Conservation (phyloP, 2,329 filamentous ascomycete genomes). For the Calonectria henricotiae region DNA sequence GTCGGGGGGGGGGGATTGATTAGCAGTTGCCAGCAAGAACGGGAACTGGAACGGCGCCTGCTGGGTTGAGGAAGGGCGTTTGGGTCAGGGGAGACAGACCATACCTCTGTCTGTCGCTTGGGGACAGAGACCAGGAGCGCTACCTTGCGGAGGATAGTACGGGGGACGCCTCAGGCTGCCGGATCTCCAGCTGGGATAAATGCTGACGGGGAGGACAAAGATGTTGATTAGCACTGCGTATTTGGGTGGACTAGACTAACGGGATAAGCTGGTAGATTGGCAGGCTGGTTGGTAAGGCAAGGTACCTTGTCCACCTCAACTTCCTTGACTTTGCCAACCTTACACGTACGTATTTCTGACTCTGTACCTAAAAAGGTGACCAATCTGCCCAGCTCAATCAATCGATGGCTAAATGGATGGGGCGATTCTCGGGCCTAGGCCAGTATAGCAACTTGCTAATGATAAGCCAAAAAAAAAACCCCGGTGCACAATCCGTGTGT, state of each 20-base stretch:
- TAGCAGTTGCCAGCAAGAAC: constrained; percentile 30
- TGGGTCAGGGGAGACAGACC: constrained; percentile 16
- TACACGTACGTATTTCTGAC: constrained; percentile 18
- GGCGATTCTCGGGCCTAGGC: not conserved
- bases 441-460: not conserved
- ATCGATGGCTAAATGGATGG: not conserved
- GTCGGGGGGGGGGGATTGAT: constrained; percentile 39
- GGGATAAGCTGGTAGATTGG: constrained; percentile 24
- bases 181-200: constrained; percentile 34
- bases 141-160: constrained; percentile 23
- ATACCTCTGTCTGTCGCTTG: constrained; percentile 29
- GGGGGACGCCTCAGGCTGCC: constrained; percentile 33
- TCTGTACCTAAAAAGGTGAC: not conserved
- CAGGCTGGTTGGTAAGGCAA: constrained; percentile 19
- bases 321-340: constrained; percentile 15
- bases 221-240: constrained; percentile 24
- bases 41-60: constrained; percentile 28
- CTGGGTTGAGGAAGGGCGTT: constrained; percentile 18
- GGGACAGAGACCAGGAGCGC: constrained; percentile 9
- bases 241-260: constrained; percentile 32
- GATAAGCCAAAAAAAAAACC: constrained; percentile 12
- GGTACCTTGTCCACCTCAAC: constrained; percentile 32
- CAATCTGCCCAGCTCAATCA: constrained; percentile 1
- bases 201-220: constrained; percentile 28
- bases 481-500: not conserved